phyloP scores from a whole-genome alignment of 2,329 filamentous ascomycete genomes.

The Helotiales sp. region DNA sequence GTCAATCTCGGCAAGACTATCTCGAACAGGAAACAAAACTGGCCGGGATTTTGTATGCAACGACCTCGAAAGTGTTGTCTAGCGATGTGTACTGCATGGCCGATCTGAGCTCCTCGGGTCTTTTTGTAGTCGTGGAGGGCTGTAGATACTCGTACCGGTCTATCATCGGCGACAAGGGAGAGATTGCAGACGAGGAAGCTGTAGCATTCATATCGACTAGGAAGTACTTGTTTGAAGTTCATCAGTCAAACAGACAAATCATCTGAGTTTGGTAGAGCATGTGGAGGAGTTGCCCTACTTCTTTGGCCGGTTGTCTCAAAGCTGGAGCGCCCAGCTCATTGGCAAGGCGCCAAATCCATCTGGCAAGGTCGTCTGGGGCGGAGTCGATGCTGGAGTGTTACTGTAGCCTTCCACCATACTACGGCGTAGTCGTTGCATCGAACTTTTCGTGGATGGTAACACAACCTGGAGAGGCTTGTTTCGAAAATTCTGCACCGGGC shows the following conservation, averaged over 20 bases:
- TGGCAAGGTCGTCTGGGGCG: slow-evolving; percentile 3
- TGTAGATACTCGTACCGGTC: background rate
- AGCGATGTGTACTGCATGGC: slow-evolving; percentile 13
- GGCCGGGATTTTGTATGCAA: slow-evolving; percentile 8
- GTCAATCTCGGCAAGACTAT: background rate
- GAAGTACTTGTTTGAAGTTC: too few species aligned
- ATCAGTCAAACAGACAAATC: background rate
- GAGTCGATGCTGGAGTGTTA: background rate
- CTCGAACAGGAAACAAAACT: background rate
- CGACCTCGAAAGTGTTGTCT: slow-evolving; percentile 12
- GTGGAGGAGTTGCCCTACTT: background rate
- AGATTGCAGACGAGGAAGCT: background rate
- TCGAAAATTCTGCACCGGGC: slow-evolving; percentile 3
- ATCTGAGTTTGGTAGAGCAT: background rate
- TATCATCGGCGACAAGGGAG: too few species aligned
- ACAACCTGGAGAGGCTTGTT: background rate
- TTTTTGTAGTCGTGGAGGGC: background rate
- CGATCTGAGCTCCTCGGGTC: background rate
- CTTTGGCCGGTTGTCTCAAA: slow-evolving; percentile 1
- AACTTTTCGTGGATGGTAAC: background rate
- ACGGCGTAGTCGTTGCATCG: background rate
- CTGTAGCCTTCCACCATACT: background rate
- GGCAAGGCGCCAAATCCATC: slow-evolving; percentile 2
- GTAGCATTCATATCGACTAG: too few species aligned
- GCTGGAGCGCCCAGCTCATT: background rate